Conservation (phyloP, 73 alveolate genomes). For the Uronychia setigera region DNA sequence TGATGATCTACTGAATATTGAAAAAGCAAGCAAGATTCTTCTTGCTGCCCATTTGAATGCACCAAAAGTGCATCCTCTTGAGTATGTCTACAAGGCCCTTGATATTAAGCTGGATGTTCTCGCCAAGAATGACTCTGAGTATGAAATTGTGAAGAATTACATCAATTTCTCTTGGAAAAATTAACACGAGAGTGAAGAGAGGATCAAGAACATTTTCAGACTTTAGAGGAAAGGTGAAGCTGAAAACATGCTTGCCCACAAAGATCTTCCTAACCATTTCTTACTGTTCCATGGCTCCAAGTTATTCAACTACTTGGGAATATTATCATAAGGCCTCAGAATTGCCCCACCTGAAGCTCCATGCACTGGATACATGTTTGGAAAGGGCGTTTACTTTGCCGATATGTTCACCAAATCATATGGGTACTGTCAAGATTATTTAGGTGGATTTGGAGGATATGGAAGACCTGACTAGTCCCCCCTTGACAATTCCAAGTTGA, state of each 20-base stretch:
- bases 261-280: conserved; percentile 80
- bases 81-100: conserved; percentile 82
- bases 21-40: conserved; percentile 87
- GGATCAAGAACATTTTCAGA: conserved; percentile 70
- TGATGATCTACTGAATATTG: conserved; percentile 84
- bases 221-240: conserved; percentile 91
- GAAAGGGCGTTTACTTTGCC: conserved; percentile 98
- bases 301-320: conserved; percentile 85
- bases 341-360: conserved; percentile 96
- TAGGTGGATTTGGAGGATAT: conserved; percentile 79
- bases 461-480: conserved; percentile 54
- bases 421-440: conserved; percentile 63
- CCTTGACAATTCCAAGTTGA: conserved; percentile 46
- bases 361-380: conserved; percentile 93
- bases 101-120: conserved; percentile 76
- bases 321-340: conserved; percentile 84
- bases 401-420: conserved; percentile 90
- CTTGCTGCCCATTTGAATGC: conserved; percentile 84
- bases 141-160: conserved; percentile 68
- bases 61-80: conserved; percentile 85
- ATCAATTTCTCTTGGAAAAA: conserved; percentile 59
- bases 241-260: conserved; percentile 64
- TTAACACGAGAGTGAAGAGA: not conserved
- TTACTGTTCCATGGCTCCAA: conserved; percentile 89
- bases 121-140: conserved; percentile 68